Evolutionary conservation across 176 grass and related monocot genomes (phyloP), one percentile per base, ranked within the genome.

Genomic region (Pontederia paniculata): DNA sequence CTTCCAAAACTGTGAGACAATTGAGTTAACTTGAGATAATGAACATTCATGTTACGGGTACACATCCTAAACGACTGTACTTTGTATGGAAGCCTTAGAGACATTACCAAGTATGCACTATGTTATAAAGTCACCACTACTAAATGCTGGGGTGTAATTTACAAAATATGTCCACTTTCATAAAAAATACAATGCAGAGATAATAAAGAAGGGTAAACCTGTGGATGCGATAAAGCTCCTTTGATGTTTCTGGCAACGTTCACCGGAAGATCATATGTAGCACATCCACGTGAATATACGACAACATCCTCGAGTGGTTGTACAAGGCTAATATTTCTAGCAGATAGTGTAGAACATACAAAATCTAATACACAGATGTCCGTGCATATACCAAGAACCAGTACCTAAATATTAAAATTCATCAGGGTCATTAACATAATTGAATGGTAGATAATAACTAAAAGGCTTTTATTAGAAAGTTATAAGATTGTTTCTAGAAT

Each of bases 311-410:
- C 60, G 60, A 97, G 63, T 17, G 91, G 86, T 17, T 70, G 80
- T n/a, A 97, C 68, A 19, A 56, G 64, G 18, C 65, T 80, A 66
- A 97, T 79, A 54, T 97, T 96, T 75, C 86, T 79, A 59, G 82
- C 91, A 66, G 76, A 78, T 28, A 96, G 57, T 54, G 77, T 73
- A 22, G 82, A 89, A n/a, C 78, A 81, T 31, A 70, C 82, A 44
- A 96, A 89, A 64, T 96, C 91, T 64, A 89, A 65, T 52, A 96
- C 91, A 58, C 86, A 96, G 5, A 74, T 28, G 64, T 90, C 91
- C 9, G 86, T 96, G 64, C 91, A 96, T 75, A 86, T 89, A 53
- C 85, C 82, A 17, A 89, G 31, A 22, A 95, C 90, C 56, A 95
- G 66, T 63, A 76, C 76, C 90, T 95, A 72, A 73, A 82, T 6